Base-by-base conservation (phyloP, 176 grass and related monocot species). In the Elaeis guineensis region DNA sequence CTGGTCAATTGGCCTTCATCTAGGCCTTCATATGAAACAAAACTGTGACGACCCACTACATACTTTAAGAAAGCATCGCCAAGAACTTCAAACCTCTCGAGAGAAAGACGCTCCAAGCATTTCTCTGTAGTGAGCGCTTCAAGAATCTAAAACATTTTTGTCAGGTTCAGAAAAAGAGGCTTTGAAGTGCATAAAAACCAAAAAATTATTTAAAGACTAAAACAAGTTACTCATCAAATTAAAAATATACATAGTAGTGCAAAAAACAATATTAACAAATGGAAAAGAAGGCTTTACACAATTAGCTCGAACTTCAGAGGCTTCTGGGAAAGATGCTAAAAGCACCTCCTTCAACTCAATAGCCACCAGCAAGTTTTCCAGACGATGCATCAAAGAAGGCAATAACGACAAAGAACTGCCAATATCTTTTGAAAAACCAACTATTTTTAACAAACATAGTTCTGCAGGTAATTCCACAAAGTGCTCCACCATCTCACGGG, bases 11-110 rank as follows among this genome's bases (percentile, higher is more conserved):
- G 81, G 20, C 92, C 92, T 77, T 96, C 92, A 72, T 96, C 86
- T 75, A 90, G 79, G 25, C 80, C 81, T 76, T 85, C 80, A 65
- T 77, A 87, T 25, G 75, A 71, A 65, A 96, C 54, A 82, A 96
- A 96, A 19, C 77, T 72, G 53, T 96, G 86, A 23, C 92, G 77
- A 14, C 75, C 80, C 79, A 96, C 92, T 56, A 74, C 70, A 48
- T 96, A 96, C 62, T 96, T 96, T 69, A 96, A 77, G 77, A 96
- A 90, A 74, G 92, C 78, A 78, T 96, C 92, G 66, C 92, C 92
- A 72, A 96, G 78, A 54, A 96, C 92, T 82, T 96, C 92, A 75
- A 87, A 88, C 51, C 92, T 75, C 75, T 96, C 92, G 25, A 96
- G 69, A 65, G 92, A 96, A 21, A 96, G 55, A 55, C 92, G 83